Evolutionary conservation across 139 green algal species (phyloP).

Genomic region (Ulvella scutata): DNA sequence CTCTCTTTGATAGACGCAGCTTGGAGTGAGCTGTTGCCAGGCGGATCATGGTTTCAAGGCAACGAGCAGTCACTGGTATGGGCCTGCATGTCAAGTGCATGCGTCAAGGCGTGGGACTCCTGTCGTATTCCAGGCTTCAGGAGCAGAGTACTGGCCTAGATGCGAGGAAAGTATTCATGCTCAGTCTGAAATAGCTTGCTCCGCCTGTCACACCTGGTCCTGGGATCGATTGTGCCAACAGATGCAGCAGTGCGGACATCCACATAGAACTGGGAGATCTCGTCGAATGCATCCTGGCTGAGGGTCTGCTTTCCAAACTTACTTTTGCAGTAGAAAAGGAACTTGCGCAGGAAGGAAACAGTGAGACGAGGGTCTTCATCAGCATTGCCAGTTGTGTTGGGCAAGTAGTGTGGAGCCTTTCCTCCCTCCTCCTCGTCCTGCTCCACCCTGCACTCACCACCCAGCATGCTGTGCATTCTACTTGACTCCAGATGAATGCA

Average conservation of each 20-base stretch:
- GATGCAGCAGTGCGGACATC: slow-evolving; percentile 41
- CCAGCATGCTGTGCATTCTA: too few relatives aligned
- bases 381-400: not conserved
- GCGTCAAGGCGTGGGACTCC: too few relatives aligned
- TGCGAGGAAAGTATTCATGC: too few relatives aligned
- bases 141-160: too few relatives aligned
- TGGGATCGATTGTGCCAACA: not conserved
- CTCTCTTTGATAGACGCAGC: slow-evolving; percentile 27
- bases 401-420: not conserved
- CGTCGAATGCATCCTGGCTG: slow-evolving; percentile 41
- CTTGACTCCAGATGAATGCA: too few relatives aligned
- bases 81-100: too few relatives aligned
- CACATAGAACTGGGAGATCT: slow-evolving; percentile 68
- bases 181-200: too few relatives aligned
- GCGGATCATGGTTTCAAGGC: slow-evolving; percentile 91
- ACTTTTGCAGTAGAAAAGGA: slow-evolving; percentile 35
- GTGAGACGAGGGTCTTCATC: slow-evolving; percentile 26
- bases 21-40: slow-evolving; percentile 89
- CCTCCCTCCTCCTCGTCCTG: slow-evolving; percentile 10
- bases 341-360: slow-evolving; percentile 54
- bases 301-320: slow-evolving; percentile 12
- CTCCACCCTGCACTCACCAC: slow-evolving; percentile 43
- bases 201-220: not conserved
- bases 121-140: too few relatives aligned
- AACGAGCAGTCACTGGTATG: slow-evolving; percentile 65